Evolutionary conservation across 116 monocot species (phyloP).

Genomic region (Zostera marina): DNA sequence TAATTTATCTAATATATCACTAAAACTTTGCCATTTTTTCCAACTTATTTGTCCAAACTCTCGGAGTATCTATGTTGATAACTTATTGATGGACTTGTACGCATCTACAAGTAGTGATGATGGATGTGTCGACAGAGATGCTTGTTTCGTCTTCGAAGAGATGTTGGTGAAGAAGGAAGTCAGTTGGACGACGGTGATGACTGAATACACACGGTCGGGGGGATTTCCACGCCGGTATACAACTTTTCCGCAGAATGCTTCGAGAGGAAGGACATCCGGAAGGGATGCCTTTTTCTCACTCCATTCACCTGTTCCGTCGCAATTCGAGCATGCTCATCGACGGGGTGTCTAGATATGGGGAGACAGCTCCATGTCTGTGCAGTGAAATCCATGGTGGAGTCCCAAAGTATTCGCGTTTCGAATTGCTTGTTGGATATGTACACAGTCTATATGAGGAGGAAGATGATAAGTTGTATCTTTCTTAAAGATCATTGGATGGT

Average conservation of each 20-base stretch:
- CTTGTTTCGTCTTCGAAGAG: conserved; percentile 28
- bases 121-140: conserved; percentile 12
- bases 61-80: conserved; percentile 23
- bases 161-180: conserved; percentile 20
- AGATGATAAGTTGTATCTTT: no score
- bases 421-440: conserved; percentile 64
- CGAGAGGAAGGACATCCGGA: not conserved
- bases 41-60: no score
- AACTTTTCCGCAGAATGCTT: conserved; percentile 27
- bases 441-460: no score
- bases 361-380: conserved; percentile 38
- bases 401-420: conserved; percentile 19
- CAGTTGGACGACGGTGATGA: conserved; percentile 54
- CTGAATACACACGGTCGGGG: conserved; percentile 27
- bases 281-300: conserved; percentile 31
- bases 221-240: conserved; percentile 14
- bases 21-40: no score
- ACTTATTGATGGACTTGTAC: conserved; percentile 43
- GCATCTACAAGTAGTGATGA: conserved; percentile 6
- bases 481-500: no score
- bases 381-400: conserved; percentile 16
- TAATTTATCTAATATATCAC: no score
- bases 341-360: conserved; percentile 15
- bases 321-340: conserved; percentile 32
- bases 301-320: conserved; percentile 48